Base-by-base conservation (phyloP, 148 eudicot species). In the Salicornia ramosissima region DNA sequence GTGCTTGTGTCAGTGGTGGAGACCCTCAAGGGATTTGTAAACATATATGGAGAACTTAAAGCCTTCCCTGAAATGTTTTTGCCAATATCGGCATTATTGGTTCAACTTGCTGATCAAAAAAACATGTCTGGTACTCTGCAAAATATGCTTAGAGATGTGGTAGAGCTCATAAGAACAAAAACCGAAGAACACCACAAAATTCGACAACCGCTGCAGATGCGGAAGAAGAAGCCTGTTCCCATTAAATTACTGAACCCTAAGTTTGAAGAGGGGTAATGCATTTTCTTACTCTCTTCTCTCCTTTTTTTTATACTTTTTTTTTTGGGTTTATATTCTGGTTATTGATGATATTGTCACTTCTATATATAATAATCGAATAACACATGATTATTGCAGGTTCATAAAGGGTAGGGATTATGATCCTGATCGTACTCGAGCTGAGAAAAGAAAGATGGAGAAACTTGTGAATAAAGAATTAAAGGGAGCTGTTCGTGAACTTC, bases 381-480 rank as follows among this genome's bases (percentile, higher is more conserved):
- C 34, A 24, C 42, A 16, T 54, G 34, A 30, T 54, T 72, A 76
- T 22, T 72, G 82, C 88, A 92, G 96, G 75, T 93, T 77, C 70
- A 83, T 88, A 11, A 85, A 86, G 84, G 97, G 96, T 68, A 85
- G 96, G 80, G 89, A 91, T 76, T 94, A 88, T 75, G 98, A 94
- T 70, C 97, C 98, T 65, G 89, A 94, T 63, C 97, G 98, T 58
- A 87, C 76, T 64, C 83, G 97, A 42, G 92, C 89, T 45, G 96
- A 87, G 78, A 51, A 14, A 39, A 83, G 73, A 58, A 93, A 90
- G 77, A 42, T 90, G 54, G 79, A 75, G 71, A 88, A 78, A 67
- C 79, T 69, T 4, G 24, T 81, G 3, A 87, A 77, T 65, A 69
- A 77, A 67, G 97, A 87, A 79, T 80, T 81, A 14, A 85, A 85